These are phyloP conservation scores for Fusarium sp. DNA, from an alignment of 2,329 filamentous ascomycete species.

Conservation along the genomic window DNA sequence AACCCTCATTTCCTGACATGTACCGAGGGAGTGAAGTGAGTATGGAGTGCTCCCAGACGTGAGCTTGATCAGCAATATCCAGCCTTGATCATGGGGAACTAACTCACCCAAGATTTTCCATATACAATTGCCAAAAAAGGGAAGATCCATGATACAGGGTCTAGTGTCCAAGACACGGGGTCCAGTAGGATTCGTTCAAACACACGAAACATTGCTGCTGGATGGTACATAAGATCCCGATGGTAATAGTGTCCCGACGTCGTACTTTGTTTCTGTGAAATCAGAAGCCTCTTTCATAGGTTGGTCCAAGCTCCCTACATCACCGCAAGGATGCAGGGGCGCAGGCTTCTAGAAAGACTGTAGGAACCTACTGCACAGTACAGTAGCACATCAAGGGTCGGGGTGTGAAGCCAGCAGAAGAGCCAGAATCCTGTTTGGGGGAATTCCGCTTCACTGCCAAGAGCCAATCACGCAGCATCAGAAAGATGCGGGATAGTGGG, in stretches of 20 bases:
- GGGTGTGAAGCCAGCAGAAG: constrained; percentile 26
- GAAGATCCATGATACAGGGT: too few species aligned
- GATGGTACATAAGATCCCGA: constrained; percentile 20
- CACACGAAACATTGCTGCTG: constrained; percentile 7
- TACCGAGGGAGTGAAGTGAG: background rate
- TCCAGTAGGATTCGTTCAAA: background rate
- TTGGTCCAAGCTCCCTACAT: constrained; percentile 42
- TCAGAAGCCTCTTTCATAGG: constrained; percentile 22
- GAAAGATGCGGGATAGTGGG: constrained; percentile 42
- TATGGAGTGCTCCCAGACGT: background rate
- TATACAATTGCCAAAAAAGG: too few species aligned
- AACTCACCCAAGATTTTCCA: too few species aligned
- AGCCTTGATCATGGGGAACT: background rate
- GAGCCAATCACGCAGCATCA: constrained; percentile 34
- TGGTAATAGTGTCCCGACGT: background rate
- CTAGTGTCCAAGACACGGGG: constrained; percentile 7
- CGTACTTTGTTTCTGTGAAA: constrained; percentile 16
- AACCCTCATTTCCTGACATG: constrained; percentile 13
- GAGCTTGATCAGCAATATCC: constrained; percentile 14
- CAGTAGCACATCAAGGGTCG: constrained; percentile 26
- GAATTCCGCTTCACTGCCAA: constrained; percentile 8
- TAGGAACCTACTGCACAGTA: constrained; percentile 30
- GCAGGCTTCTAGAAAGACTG: constrained; percentile 44
- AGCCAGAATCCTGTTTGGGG: constrained; percentile 41
- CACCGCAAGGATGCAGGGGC: constrained; percentile 40